phyloP scores from a whole-genome alignment of 225 moss, liverwort and hornwort genomes.

The Takakia lepidozioides region DNA sequence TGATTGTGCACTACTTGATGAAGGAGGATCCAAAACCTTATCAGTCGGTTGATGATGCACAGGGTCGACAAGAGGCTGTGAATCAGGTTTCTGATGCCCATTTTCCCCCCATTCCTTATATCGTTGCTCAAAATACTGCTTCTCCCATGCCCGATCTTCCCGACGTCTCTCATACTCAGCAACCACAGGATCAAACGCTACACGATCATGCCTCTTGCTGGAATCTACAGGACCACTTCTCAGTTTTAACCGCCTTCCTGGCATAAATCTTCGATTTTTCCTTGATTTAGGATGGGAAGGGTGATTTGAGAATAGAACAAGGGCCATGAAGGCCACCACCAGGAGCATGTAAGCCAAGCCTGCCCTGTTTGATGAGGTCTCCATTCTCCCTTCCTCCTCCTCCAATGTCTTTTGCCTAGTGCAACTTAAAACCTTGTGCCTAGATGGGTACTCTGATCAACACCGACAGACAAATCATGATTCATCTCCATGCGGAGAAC shows the following conservation, averaged over 20 bases:
- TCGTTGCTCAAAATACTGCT: conserved; percentile 52
- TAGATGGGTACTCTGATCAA: no score
- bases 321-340: conserved; percentile 41
- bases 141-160: conserved; percentile 73
- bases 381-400: conserved; percentile 30
- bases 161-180: conserved; percentile 51
- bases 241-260: conserved; percentile 38
- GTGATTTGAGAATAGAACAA: conserved; percentile 51
- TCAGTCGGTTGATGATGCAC: conserved; percentile 7
- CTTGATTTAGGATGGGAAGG: conserved; percentile 28
- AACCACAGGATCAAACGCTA: conserved; percentile 68
- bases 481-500: no score
- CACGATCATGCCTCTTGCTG: conserved; percentile 30
- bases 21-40: no score
- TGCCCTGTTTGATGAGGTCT: conserved; percentile 22
- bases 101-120: conserved; percentile 47
- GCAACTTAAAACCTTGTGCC: no score
- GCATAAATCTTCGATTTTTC: conserved; percentile 43
- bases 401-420: no score
- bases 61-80: conserved; percentile 17
- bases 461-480: no score
- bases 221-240: conserved; percentile 19
- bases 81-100: conserved; percentile 15
- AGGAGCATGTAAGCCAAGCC: conserved; percentile 49
- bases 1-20: no score